A percentile compares a stretch with the other conserved stretches of the same genome.
These are phyloP conservation scores for Plasmodium gallinaceum DNA, from an alignment of 169 alveolate genomes.

Conservation along the genomic window DNA sequence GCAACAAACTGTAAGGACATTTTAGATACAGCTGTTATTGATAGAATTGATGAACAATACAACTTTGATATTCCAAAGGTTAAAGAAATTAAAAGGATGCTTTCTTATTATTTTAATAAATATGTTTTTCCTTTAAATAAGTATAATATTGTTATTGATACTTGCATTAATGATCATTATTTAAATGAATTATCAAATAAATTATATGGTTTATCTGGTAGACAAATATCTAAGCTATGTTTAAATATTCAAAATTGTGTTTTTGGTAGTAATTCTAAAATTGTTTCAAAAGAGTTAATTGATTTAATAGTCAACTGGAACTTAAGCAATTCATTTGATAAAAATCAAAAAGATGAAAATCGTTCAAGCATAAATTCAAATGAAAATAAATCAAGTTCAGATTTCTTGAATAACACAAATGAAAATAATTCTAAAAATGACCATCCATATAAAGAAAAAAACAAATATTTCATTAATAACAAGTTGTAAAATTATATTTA, in stretches of 20 bases:
- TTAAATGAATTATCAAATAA: conserved; percentile 88
- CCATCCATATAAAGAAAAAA: background rate
- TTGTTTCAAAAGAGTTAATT: conserved; percentile 64
- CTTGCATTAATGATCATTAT: conserved; percentile 85
- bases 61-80: conserved; percentile 94
- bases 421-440: background rate
- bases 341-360: background rate
- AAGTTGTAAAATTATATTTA: too few species aligned
- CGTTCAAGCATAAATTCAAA: background rate
- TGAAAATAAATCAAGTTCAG: background rate
- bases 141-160: conserved; percentile 83
- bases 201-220: conserved; percentile 95
- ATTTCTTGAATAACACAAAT: background rate
- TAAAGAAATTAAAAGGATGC: conserved; percentile 92
- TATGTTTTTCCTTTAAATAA: conserved; percentile 88
- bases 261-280: conserved; percentile 76
- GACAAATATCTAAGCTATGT: conserved; percentile 93
- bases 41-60: conserved; percentile 95
- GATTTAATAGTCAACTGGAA: conserved; percentile 64
- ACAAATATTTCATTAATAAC: too few species aligned
- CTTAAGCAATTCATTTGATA: conserved; percentile 47
- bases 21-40: conserved; percentile 95
- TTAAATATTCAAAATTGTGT: conserved; percentile 71
- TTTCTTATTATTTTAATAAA: conserved; percentile 92
- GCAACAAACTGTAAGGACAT: conserved; percentile 97